phyloP scores from a whole-genome alignment of 2,329 filamentous ascomycete genomes.

The Tricladium varicosporioides region DNA sequence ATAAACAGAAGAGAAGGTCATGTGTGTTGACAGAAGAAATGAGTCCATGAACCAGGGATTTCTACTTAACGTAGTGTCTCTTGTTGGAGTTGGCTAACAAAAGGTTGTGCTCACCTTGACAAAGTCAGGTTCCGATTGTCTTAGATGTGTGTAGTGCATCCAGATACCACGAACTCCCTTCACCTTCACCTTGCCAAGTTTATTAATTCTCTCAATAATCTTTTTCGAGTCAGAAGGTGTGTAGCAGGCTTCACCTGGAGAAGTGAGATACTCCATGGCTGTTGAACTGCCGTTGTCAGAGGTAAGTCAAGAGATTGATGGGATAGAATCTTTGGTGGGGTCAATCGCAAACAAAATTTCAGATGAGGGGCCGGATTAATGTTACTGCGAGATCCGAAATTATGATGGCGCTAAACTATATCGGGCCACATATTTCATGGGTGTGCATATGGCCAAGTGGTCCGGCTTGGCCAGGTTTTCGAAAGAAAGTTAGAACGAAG shows the following conservation, averaged over 20 bases:
- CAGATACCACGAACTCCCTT: conserved; percentile 28
- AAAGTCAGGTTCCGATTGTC: conserved; percentile 12
- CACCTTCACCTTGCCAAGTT: conserved; percentile 19
- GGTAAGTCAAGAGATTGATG: not conserved
- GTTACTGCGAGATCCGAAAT: conserved; percentile 2
- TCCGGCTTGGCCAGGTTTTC: not conserved
- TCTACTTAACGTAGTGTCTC: too few relatives aligned
- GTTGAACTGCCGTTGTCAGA: too few relatives aligned
- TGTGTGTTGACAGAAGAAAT: not conserved
- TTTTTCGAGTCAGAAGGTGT: conserved; percentile 30
- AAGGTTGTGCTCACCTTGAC: conserved; percentile 4
- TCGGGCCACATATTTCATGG: not conserved
- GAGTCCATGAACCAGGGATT: too few relatives aligned
- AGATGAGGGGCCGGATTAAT: not conserved
- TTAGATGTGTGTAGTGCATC: conserved; percentile 32
- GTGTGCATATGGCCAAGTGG: not conserved
- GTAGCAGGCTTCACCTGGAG: conserved; percentile 31
- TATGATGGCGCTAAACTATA: not conserved
- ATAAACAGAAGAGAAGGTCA: not conserved
- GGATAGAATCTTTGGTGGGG: not conserved
- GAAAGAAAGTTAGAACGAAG: too few relatives aligned
- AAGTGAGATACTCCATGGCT: conserved; percentile 12
- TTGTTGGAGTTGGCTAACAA: not conserved
- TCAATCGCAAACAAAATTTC: not conserved
- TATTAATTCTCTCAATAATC: conserved; percentile 23